These are phyloP conservation scores for Austroboletus niveus DNA, from an alignment of 1,284 basidiomycete species.

Conservation along the genomic window DNA sequence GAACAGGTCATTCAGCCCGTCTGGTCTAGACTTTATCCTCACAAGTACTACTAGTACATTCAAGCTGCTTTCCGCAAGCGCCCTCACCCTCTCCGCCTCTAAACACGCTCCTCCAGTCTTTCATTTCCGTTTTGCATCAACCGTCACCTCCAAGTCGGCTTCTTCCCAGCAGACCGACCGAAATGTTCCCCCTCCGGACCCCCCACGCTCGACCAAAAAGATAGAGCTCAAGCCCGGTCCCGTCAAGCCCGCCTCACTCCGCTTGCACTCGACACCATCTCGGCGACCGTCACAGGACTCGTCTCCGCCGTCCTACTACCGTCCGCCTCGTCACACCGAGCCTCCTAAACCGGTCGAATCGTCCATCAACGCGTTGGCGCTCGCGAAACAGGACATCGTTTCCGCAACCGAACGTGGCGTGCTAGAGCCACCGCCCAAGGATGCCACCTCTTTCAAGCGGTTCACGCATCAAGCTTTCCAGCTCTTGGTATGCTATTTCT, in stretches of 20 bases:
- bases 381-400: conserved; percentile 58
- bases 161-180: conserved; percentile 13
- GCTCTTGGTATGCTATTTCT: conserved; percentile 53
- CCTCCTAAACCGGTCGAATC: conserved; percentile 24
- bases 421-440: conserved; percentile 58
- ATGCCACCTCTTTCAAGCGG: conserved; percentile 52
- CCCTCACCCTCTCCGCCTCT: conserved; percentile 1
- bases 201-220: conserved; percentile 53
- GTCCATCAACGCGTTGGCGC: conserved; percentile 38
- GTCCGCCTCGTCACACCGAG: conserved; percentile 28
- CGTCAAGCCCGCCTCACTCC: conserved; percentile 45
- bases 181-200: conserved; percentile 18
- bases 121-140: conserved; percentile 23
- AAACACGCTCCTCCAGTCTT: conserved; percentile 3
- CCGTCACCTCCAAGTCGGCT: conserved; percentile 28
- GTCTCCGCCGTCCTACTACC: conserved; percentile 18
- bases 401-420: conserved; percentile 68
- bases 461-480: conserved; percentile 67
- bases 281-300: conserved; percentile 7
- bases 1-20: conserved; percentile 23
- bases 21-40: conserved; percentile 3
- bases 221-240: conserved; percentile 65
- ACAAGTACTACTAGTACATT: conserved; percentile 10
- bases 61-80: conserved; percentile 15
- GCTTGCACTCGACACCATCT: conserved; percentile 11